Base-by-base conservation (phyloP, 495 filamentous ascomycete genomes). In the Neurospora sp. region DNA sequence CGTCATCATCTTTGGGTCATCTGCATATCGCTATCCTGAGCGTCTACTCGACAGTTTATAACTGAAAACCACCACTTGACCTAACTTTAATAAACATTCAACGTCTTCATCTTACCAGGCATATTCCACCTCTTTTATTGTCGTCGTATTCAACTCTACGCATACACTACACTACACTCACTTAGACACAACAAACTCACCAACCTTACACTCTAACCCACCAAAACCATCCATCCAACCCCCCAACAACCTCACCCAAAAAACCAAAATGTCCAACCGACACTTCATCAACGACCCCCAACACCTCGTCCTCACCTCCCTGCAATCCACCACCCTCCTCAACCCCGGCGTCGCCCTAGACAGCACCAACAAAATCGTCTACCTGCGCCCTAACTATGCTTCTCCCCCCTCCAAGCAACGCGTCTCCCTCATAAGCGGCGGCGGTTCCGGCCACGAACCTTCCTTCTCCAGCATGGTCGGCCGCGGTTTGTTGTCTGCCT, bases 371-470 rank as follows among this genome's bases (percentile, higher is more conserved):
- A 99, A 98, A 80, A 92, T 95, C 77, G 82, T 97, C 76, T 97
- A 97, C 84, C 90, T 87, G 54, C 90, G 93, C 73, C 92, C 91
- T 42, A 62, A 35, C 39, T 2, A 39, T 39, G 23, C 49, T 0
- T 4, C 71, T 6, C 8, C 20, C 2, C 78, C 69, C 8, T 72
- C 80, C 3, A 35, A 6, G 40, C 76, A 79, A 70, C 90, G 91
- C 71, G 94, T 97, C 70, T 91, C 92, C 41, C 86, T 98, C 78
- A 86, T 99, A 74, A 94, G 92, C 20, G 96, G 96, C 76, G 96
- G 96, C 73, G 96, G 96, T 39, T 92, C 91, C 31, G 96, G 96
- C 76, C 96, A 99, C 77, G 96, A 99, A 79, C 96, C 96, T 39
- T 91, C 91, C 73, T 98, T 97, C 79, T 89, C 92, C 2, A 91